These are phyloP conservation scores for Meripilus lineatus DNA, from an alignment of 1,284 basidiomycete genomes.

Conservation along the genomic window DNA sequence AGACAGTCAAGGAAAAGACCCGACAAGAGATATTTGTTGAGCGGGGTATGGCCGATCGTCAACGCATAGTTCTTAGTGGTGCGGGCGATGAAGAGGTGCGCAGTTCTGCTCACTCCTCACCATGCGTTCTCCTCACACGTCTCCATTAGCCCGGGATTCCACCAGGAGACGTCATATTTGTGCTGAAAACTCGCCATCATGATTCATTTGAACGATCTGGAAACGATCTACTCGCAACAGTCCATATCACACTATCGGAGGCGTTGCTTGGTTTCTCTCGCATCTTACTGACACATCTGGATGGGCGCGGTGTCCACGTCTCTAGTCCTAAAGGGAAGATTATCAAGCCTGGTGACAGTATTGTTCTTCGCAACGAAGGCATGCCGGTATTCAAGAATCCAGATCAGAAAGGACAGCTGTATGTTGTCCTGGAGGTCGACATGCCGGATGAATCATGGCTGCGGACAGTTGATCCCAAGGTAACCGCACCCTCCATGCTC, in stretches of 20 bases:
- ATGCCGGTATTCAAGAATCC: constrained; percentile 75
- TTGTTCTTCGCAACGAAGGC: constrained; percentile 77
- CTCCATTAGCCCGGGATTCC: constrained; percentile 66
- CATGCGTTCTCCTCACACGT: constrained; percentile 7
- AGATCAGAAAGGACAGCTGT: constrained; percentile 76
- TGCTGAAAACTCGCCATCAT: constrained; percentile 67
- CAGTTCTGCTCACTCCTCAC: constrained; percentile 1
- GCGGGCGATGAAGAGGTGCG: constrained; percentile 86
- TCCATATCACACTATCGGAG: constrained; percentile 87
- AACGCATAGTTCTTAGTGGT: constrained; percentile 83
- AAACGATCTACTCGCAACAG: constrained; percentile 70
- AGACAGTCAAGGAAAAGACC: constrained; percentile 83
- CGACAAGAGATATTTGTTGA: constrained; percentile 84
- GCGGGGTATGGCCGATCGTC: constrained; percentile 82
- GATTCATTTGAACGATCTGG: constrained; percentile 79
- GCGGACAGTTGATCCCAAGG: constrained; percentile 50
- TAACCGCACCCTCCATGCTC: constrained; percentile 23
- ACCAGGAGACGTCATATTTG: constrained; percentile 86
- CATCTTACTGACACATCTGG: constrained; percentile 83
- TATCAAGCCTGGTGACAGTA: constrained; percentile 68
- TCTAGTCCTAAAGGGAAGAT: constrained; percentile 71
- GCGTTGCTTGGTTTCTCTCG: constrained; percentile 87
- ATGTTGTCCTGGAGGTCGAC: constrained; percentile 77
- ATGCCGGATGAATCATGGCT: constrained; percentile 79
- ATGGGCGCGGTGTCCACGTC: constrained; percentile 82